phyloP scores from a whole-genome alignment of 148 eudicot species.

The Suaeda aralocaspica region DNA sequence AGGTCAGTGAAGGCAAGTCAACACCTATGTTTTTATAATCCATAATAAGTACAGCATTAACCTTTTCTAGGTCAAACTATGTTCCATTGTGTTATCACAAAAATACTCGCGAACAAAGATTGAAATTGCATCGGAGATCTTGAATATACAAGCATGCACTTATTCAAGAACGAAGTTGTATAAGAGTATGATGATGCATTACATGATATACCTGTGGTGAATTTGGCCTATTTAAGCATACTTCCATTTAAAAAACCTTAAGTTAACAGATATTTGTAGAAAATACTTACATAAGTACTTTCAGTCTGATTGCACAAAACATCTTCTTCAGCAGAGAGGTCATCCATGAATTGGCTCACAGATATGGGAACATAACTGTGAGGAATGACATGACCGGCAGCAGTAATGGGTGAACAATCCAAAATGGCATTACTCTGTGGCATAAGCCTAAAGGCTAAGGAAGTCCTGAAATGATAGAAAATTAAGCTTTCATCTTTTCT shows the following conservation, averaged over 20 bases:
- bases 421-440: constrained; percentile 80
- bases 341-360: constrained; percentile 94
- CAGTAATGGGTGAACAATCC: constrained; percentile 65
- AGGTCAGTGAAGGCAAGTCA: too few species aligned
- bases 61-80: too few species aligned
- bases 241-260: constrained; percentile 1
- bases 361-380: constrained; percentile 74
- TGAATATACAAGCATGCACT: too few species aligned
- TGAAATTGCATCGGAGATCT: too few species aligned
- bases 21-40: too few species aligned
- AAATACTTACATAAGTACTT: constrained; percentile 50
- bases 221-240: not conserved
- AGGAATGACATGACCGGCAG: constrained; percentile 88
- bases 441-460: constrained; percentile 78
- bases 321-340: constrained; percentile 77
- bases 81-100: too few species aligned
- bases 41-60: too few species aligned
- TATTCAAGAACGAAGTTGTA: not conserved
- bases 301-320: constrained; percentile 46
- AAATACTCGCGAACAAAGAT: too few species aligned
- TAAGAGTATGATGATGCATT: not conserved
- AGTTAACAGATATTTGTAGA: not conserved
- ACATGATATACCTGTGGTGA: not conserved
- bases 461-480: constrained; percentile 52
- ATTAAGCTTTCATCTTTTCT: not conserved